phyloP scores from a whole-genome alignment of 129 eudicot species.

The Arctium lappa region DNA sequence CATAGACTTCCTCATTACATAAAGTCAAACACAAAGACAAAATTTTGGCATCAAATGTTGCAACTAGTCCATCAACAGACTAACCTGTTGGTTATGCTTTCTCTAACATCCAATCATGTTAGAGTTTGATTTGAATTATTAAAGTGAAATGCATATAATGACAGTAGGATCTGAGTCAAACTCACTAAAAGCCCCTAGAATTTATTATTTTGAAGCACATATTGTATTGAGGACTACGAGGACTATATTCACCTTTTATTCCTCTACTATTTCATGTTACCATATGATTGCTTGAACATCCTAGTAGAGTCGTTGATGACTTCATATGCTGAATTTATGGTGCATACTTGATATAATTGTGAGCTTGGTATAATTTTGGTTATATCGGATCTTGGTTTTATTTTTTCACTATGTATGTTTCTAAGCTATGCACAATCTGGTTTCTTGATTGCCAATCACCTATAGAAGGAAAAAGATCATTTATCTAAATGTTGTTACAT shows the following conservation, averaged over 20 bases:
- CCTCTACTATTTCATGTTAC: neutral
- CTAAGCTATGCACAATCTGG: neutral
- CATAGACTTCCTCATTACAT: neutral
- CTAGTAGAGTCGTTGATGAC: neutral
- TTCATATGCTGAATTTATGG: neutral
- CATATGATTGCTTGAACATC: neutral
- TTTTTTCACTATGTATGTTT: neutral
- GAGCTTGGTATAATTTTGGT: neutral
- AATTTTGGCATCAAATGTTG: neutral
- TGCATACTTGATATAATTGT: neutral
- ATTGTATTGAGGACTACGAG: neutral
- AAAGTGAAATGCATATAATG: neutral
- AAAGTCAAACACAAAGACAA: neutral
- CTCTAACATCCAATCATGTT: neutral
- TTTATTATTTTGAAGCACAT: neutral
- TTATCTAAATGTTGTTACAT: neutral
- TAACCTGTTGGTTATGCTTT: neutral
- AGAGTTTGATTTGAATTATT: neutral
- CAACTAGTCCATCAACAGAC: neutral
- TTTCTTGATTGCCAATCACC: neutral
- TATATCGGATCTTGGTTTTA: neutral
- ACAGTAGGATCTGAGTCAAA: slow-evolving; percentile 4
- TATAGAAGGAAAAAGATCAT: neutral
- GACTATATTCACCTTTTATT: neutral
- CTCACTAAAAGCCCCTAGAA: neutral